Evolutionary conservation across 148 eudicot species (phyloP).

Genomic region (Diospyros lotus): DNA sequence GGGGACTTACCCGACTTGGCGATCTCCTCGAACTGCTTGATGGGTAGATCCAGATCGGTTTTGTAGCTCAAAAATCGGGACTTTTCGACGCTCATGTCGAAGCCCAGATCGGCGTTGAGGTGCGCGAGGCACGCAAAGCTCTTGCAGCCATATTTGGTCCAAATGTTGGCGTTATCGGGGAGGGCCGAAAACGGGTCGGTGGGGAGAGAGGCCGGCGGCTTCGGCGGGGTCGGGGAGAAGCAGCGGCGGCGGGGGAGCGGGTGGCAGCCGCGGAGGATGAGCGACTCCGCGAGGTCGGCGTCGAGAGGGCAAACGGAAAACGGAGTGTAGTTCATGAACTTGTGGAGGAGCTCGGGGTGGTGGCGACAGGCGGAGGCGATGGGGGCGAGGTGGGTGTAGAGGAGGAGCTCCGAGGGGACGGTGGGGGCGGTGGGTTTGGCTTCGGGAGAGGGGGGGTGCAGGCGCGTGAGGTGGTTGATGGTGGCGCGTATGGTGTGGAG

Average conservation of each 20-base stretch:
- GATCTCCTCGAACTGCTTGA: slow-evolving; percentile 44
- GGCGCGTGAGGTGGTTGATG: slow-evolving; percentile 85
- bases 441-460: slow-evolving; percentile 30
- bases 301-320: slow-evolving; percentile 52
- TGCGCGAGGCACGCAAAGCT: slow-evolving; percentile 48
- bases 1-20: slow-evolving; percentile 25
- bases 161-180: slow-evolving; percentile 41
- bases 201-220: slow-evolving; percentile 25
- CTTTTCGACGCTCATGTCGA: slow-evolving; percentile 41
- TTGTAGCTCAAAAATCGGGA: slow-evolving; percentile 37
- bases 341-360: slow-evolving; percentile 56
- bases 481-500: slow-evolving; percentile 88
- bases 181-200: slow-evolving; percentile 31
- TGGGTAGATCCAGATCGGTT: slow-evolving; percentile 69
- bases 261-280: slow-evolving; percentile 83
- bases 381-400: slow-evolving; percentile 50
- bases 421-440: slow-evolving; percentile 13
- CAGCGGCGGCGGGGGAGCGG: slow-evolving; percentile 83
- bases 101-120: slow-evolving; percentile 47
- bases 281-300: slow-evolving; percentile 47
- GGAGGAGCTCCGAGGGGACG: slow-evolving; percentile 69
- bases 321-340: slow-evolving; percentile 77
- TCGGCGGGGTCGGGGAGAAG: slow-evolving; percentile 36
- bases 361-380: slow-evolving; percentile 64
- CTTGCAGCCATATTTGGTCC: slow-evolving; percentile 47